A percentile compares a stretch with the other conserved stretches of the same genome.
These are phyloP conservation scores for Odonthalia washingtoniensis DNA, from an alignment of 31 red algal species.

Conservation along the genomic window DNA sequence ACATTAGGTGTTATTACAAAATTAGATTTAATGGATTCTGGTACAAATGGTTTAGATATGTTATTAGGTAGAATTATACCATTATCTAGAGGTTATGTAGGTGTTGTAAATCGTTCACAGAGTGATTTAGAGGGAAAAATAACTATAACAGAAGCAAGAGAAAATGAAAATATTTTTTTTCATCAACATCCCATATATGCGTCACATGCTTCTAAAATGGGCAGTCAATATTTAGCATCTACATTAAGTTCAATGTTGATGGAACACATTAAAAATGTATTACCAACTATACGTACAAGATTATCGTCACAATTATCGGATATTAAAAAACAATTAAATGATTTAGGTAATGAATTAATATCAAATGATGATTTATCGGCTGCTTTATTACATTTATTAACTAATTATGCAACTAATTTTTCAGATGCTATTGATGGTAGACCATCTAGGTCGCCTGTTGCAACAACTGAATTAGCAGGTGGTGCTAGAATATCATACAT, in stretches of 20 bases:
- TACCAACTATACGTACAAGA: constrained; percentile 82
- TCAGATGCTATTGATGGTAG: constrained; percentile 83
- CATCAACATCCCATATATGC: constrained; percentile 92
- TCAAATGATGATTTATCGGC: constrained; percentile 71
- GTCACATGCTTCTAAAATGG: constrained; percentile 79
- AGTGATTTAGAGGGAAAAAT: constrained; percentile 67
- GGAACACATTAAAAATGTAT: constrained; percentile 92
- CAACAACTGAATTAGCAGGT: constrained; percentile 84
- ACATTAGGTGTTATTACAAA: constrained; percentile 99
- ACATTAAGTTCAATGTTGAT: constrained; percentile 86
- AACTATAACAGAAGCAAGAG: constrained; percentile 71
- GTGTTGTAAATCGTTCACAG: constrained; percentile 93
- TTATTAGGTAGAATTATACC: constrained; percentile 82
- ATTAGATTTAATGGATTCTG: constrained; percentile 98
- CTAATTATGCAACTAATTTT: constrained; percentile 86
- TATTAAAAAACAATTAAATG: constrained; percentile 60
- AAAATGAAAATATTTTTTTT: constrained; percentile 85
- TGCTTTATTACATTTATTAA: constrained; percentile 86
- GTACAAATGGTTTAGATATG: constrained; percentile 96
- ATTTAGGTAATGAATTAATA: constrained; percentile 65
- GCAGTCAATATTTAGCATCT: constrained; percentile 81
- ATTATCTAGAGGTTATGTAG: constrained; percentile 92
- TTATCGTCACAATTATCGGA: constrained; percentile 78
- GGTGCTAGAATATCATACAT: constrained; percentile 94
- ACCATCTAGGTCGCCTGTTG: constrained; percentile 42